Evolutionary conservation across 2,329 filamentous ascomycete species (phyloP).

Genomic region (Aspergillus sergii): DNA sequence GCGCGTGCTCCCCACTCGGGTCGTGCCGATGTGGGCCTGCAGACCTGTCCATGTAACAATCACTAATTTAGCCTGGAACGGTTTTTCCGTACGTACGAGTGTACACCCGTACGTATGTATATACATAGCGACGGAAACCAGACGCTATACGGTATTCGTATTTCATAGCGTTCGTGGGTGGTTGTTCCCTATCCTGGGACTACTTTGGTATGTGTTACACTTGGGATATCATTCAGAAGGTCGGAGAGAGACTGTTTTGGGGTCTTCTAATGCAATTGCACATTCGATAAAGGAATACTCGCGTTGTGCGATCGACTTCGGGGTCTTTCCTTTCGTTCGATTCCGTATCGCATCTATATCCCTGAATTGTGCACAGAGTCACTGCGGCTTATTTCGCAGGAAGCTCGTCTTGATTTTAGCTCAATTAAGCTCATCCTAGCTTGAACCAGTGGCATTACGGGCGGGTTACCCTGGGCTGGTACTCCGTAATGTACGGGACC

Average conservation of each 20-base stretch:
- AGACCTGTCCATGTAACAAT: conserved; percentile 2
- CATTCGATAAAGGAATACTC: not conserved
- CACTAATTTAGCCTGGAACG: conserved; percentile 2
- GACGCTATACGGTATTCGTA: not conserved
- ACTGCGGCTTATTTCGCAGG: not conserved
- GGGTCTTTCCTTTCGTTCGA: not conserved
- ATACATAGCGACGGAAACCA: not conserved
- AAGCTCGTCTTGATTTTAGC: not conserved
- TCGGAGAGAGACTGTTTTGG: no score
- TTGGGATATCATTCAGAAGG: not conserved
- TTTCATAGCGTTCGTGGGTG: not conserved
- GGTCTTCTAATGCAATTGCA: no score
- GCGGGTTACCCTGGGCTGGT: not conserved
- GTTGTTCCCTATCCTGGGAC: not conserved
- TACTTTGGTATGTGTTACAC: not conserved
- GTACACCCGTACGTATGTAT: not conserved
- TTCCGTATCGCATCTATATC: not conserved
- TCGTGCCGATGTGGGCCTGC: conserved; percentile 23
- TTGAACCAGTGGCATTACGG: not conserved
- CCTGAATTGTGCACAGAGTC: not conserved
- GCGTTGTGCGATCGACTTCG: not conserved
- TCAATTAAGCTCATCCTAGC: conserved; percentile 1
- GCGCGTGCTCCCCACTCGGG: conserved; percentile 15
- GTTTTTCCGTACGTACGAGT: not conserved
- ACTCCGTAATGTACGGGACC: not conserved